Conservation (phyloP, 768 basidiomycete species). For the Cyclocybe cylindracea region DNA sequence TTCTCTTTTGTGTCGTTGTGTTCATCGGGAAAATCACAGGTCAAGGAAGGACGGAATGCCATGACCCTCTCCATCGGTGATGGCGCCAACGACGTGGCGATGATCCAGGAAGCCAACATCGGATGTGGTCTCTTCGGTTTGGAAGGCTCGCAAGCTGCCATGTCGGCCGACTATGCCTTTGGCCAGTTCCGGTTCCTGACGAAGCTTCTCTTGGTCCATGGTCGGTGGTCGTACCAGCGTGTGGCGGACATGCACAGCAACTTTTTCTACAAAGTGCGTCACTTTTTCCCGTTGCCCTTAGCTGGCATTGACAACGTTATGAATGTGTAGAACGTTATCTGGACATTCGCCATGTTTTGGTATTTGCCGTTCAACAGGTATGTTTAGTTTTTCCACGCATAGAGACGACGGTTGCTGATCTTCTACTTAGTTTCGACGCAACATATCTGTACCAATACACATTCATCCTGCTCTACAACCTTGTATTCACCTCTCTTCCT, state of each 20-base stretch:
- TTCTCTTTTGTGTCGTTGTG: conserved; percentile 7
- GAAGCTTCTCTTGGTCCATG: conserved; percentile 89
- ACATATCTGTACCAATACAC: conserved; percentile 96
- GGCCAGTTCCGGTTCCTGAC: conserved; percentile 96
- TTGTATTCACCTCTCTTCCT: conserved; percentile 92
- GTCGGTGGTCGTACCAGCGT: conserved; percentile 96
- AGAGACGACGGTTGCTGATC: conserved; percentile 14
- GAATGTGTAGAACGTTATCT: conserved; percentile 73
- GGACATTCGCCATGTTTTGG: conserved; percentile 95
- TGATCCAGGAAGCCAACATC: conserved; percentile 99
- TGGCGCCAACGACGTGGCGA: conserved; percentile 97
- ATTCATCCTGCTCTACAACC: conserved; percentile 88
- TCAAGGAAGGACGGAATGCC: conserved; percentile 92
- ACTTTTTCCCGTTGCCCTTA: background rate
- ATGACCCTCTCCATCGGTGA: conserved; percentile 98
- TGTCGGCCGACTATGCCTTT: conserved; percentile 99
- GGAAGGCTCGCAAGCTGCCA: conserved; percentile 97
- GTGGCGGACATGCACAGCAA: conserved; percentile 96
- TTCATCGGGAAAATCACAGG: conserved; percentile 40
- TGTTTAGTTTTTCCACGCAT: conserved; percentile 20
- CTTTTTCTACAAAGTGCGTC: conserved; percentile 94
- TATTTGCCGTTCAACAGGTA: conserved; percentile 87
- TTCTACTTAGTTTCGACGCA: conserved; percentile 73
- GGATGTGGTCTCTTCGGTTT: conserved; percentile 92
- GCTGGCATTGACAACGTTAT: conserved; percentile 7